Conservation (phyloP, 1,284 basidiomycete species). For the Cerrena zonata region DNA sequence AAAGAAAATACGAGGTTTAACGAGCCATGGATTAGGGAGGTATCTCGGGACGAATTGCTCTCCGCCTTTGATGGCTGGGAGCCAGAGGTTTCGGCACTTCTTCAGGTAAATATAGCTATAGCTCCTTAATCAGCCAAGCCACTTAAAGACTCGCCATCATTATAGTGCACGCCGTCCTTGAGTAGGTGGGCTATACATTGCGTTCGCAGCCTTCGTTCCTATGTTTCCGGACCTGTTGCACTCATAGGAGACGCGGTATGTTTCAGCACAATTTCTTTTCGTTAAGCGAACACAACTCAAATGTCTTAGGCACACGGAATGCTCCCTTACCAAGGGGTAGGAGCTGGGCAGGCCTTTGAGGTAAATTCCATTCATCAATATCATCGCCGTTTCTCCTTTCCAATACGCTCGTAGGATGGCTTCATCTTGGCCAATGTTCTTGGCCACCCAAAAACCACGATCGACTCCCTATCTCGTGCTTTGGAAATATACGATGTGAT, state of each 20-base stretch:
- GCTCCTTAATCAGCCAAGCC: not conserved
- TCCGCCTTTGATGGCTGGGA: slow-evolving; percentile 37
- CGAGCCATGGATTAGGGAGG: slow-evolving; percentile 33
- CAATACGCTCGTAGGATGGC: slow-evolving; percentile 27
- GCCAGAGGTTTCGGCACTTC: slow-evolving; percentile 33
- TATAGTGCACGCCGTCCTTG: slow-evolving; percentile 16
- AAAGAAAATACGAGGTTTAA: slow-evolving; percentile 32
- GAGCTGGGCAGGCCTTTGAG: slow-evolving; percentile 53
- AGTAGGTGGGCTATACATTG: slow-evolving; percentile 48
- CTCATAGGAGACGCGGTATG: slow-evolving; percentile 47
- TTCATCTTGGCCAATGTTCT: slow-evolving; percentile 39
- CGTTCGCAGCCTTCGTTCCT: slow-evolving; percentile 35
- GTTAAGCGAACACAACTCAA: no score
- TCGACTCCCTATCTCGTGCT: slow-evolving; percentile 29
- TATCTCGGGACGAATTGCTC: slow-evolving; percentile 24
- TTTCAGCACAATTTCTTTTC: no score
- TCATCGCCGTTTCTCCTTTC: not conserved
- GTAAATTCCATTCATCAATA: slow-evolving; percentile 23
- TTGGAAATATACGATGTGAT: slow-evolving; percentile 38
- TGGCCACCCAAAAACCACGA: slow-evolving; percentile 33
- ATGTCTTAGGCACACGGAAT: slow-evolving; percentile 46
- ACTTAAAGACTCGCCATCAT: not conserved
- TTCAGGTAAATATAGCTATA: slow-evolving; percentile 27
- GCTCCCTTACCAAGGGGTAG: slow-evolving; percentile 50
- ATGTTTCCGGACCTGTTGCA: slow-evolving; percentile 35